Percentiles rank a stretch among this genome's conserved stretches.
Conservation (phyloP, 192 early-diverging fungal genomes). For the Funneliformis mosseae region DNA sequence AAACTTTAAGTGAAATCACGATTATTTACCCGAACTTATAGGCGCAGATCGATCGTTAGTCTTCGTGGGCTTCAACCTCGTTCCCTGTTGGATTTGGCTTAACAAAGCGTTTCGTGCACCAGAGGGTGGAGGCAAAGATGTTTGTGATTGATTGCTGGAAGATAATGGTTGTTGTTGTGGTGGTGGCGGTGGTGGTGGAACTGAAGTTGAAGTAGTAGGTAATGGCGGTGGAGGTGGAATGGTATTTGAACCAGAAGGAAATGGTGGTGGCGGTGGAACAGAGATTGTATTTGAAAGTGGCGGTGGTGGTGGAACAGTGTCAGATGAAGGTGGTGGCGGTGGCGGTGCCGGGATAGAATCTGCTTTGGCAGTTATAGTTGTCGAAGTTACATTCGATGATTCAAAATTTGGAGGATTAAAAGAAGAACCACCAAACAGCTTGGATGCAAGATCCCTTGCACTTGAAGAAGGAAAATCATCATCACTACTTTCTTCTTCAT, state of each 20-base stretch:
- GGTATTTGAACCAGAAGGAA: conserved; percentile 26
- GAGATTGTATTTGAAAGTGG: conserved; percentile 28
- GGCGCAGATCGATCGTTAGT: conserved; percentile 67
- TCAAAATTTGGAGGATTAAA: conserved; percentile 6
- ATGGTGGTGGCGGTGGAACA: conserved; percentile 23
- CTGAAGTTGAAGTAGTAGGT: conserved; percentile 13
- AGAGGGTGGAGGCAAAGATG: conserved; percentile 29
- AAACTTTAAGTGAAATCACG: background rate
- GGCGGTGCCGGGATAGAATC: conserved; percentile 9
- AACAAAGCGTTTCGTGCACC: conserved; percentile 57
- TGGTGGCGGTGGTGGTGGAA: conserved; percentile 22
- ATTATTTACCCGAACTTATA: conserved; percentile 37
- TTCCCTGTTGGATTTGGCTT: conserved; percentile 72
- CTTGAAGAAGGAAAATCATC: conserved; percentile 35
- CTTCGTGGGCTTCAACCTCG: conserved; percentile 57
- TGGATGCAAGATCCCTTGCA: conserved; percentile 36
- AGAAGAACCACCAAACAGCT: conserved; percentile 26
- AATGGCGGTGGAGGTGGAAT: conserved; percentile 17
- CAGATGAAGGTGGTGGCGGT: conserved; percentile 28
- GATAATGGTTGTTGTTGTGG: conserved; percentile 7
- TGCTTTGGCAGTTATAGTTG: background rate
- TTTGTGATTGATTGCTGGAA: conserved; percentile 9
- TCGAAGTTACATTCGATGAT: conserved; percentile 5
- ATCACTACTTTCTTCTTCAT: conserved; percentile 29
- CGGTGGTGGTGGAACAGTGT: conserved; percentile 31